phyloP scores from a whole-genome alignment of 257 asterid genomes.

The Primulina eburnea region DNA sequence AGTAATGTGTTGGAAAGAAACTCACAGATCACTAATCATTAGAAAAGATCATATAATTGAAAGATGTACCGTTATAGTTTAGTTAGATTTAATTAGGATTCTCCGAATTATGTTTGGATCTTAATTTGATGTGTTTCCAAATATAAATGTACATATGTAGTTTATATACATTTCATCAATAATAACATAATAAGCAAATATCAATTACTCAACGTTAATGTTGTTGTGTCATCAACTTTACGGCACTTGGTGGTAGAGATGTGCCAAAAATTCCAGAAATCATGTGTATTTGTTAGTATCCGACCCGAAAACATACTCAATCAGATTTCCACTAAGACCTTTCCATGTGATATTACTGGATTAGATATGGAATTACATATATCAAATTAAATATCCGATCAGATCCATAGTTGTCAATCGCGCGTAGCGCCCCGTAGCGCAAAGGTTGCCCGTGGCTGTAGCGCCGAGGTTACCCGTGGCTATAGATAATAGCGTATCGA shows the following conservation, averaged over 20 bases:
- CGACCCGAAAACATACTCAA: not conserved
- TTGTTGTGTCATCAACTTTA: not conserved
- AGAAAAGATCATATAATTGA: not conserved
- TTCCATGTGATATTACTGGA: not conserved
- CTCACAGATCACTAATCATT: not conserved
- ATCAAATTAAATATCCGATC: not conserved
- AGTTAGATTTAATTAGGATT: not conserved
- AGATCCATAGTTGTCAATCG: not conserved
- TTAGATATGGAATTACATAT: not conserved
- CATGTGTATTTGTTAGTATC: not conserved
- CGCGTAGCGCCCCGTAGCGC: too few species aligned
- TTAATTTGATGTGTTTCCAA: not conserved
- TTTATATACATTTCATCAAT: too few species aligned
- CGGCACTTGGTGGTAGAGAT: too few species aligned
- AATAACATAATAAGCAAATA: not conserved
- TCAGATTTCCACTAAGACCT: not conserved
- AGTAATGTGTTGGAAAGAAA: not conserved
- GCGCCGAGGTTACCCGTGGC: too few species aligned
- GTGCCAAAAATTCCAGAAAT: not conserved
- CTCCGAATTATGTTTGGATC: not conserved
- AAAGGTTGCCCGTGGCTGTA: too few species aligned
- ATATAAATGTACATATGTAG: not conserved
- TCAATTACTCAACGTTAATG: not conserved
- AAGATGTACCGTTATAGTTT: not conserved
- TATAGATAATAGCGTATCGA: too few species aligned